Base-by-base conservation (phyloP, 768 basidiomycete genomes). In the Pulveroboletus sp. region DNA sequence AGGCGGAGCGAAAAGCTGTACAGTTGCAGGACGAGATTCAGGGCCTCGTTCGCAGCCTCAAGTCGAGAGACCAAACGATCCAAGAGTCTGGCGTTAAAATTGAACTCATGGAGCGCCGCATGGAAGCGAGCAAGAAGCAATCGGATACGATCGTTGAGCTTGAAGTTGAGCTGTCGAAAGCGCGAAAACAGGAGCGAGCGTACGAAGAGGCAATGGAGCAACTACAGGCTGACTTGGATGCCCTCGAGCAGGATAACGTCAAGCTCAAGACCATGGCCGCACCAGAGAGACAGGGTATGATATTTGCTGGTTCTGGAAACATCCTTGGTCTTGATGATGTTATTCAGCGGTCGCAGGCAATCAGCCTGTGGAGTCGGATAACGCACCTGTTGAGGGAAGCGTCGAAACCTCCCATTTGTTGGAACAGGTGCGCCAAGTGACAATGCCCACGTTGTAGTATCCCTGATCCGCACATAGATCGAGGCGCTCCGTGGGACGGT, bases 131-230 rank as follows among this genome's bases (percentile, higher is more conserved):
- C 52, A 94, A 92, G 77, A 91, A 87, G 65, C 91, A 95, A 69
- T 84, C 86, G 5, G 95, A 97, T 47, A 72, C 78, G 7, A 87
- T 97, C 43, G 67, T 74, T 13, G 87, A 91, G 51, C 80, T 98
- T 17, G 94, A 97, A 70, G 69, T 64, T 27, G 87, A 94, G 58
- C 73, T 97, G 2, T 69, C 76, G 24, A 93, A 93, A 64, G 81
- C 84, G 4, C 81, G 82, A 68, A 90, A 93, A 67, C 90, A 95
- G 62, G 93, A 95, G 66, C 78, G 85, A 47, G 85, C 87, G 27
- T 90, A 94, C 59, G 89, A 92, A 64, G 93, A 95, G 58, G 91
- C 93, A 3, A 88, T 97, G 76, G 94, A 94, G 56, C 90, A 92
- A 60, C 68, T 98, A 10, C 93, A 95, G 62, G 79, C 82, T 1